Evolutionary conservation across 257 asterid genomes (phyloP).

Genomic region (Cynanchum wilfordii): DNA sequence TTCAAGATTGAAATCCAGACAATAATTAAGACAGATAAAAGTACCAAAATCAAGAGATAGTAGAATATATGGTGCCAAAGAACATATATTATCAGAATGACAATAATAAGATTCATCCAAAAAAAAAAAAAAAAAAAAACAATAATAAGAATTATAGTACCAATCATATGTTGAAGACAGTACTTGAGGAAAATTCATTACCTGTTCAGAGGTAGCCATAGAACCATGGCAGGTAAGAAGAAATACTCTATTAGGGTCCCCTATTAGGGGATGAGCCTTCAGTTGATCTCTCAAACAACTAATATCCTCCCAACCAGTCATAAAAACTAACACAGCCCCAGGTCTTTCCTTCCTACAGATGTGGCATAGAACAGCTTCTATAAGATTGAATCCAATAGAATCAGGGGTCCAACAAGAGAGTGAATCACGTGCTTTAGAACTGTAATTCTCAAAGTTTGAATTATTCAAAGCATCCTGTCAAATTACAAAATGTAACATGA

Average conservation of each 20-base stretch:
- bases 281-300: constrained; percentile 92
- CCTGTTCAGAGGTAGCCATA: constrained; percentile 98
- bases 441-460: constrained; percentile 76
- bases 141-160: neutral
- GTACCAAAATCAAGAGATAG: neutral
- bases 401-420: constrained; percentile 89
- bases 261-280: constrained; percentile 96
- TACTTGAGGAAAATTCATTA: constrained; percentile 18
- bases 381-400: constrained; percentile 86
- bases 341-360: constrained; percentile 95
- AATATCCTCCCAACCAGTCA: constrained; percentile 99
- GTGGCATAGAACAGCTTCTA: constrained; percentile 90
- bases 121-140: too few species aligned
- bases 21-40: neutral
- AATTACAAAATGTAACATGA: constrained; percentile 4
- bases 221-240: constrained; percentile 94
- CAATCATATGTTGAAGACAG: constrained; percentile 1
- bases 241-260: constrained; percentile 95
- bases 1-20: neutral
- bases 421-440: constrained; percentile 84
- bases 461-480: constrained; percentile 78
- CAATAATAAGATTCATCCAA: too few species aligned
- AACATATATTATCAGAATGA: constrained; percentile 3
- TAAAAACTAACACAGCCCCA: constrained; percentile 87
- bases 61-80: neutral